Evolutionary conservation across 1,139 yeast genomes (phyloP), one percentile per base, ranked within the genome.

Genomic region (Pichia sp.): DNA sequence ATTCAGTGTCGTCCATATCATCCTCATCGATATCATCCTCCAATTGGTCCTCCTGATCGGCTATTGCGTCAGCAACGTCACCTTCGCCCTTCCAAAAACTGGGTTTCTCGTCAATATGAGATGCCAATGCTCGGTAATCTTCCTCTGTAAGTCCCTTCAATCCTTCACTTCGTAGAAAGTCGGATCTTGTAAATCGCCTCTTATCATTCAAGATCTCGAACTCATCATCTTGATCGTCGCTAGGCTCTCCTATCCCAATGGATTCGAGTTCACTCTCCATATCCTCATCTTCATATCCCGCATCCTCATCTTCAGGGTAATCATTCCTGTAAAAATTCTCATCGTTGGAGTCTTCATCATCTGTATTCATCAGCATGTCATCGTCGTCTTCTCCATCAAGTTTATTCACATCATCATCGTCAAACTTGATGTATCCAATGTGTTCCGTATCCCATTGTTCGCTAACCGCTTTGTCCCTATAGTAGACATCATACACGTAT

Each of bases 271-370:
- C 47, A n/a, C 49, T 55, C 11, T 14, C 9, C 14, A 25, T 14
- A 14, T 25, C 18, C 25, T 53, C 55, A 24, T 52, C 58, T 12
- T 40, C 44, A 20, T 53, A 55, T 1, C 56, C 60, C 2, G 55
- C 84, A 51, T 82, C 91, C 49, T 85, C 96, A 52, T 86, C 95
- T 37, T 86, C 94, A 0, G 98, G 98, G 52, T 91, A 91, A 53
- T 91, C 97, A 58, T 91, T 91, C 51, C 78, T 77, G 56, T 91
- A 91, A 51, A 78, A 88, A 43, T 84, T 87, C 59, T 91, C 97
- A 12, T 95, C 96, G 50, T 82, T 82, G 1, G 88, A 80, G 52
- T 82, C 93, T 45, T 81, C 88, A 47, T 82, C 88, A 19, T 67
- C 67, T 1, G 67, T 62, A 8, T 63, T 56, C 21, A 47, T 50